These are phyloP conservation scores for Cladosporium sp. DNA, from an alignment of 2,329 filamentous ascomycete genomes.

Conservation along the genomic window DNA sequence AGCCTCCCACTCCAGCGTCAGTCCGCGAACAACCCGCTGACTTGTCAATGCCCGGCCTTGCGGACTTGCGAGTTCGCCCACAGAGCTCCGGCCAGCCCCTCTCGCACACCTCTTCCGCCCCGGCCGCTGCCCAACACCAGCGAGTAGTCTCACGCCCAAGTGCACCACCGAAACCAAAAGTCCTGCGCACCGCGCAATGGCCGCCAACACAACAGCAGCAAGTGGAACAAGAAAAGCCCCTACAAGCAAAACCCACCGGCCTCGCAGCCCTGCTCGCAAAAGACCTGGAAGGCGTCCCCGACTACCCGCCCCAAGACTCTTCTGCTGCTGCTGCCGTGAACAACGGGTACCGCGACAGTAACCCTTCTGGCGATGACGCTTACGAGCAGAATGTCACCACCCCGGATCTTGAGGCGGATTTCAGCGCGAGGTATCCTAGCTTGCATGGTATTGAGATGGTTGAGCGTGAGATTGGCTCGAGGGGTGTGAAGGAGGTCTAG, in stretches of 20 bases:
- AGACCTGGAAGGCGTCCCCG: conserved; percentile 34
- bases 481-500: conserved; percentile 11
- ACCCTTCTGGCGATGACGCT: neutral
- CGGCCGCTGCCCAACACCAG: conserved; percentile 9
- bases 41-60: conserved; percentile 1
- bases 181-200: conserved; percentile 42
- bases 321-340: neutral
- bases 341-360: neutral
- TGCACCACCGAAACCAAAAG: conserved; percentile 58
- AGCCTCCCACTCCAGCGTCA: neutral
- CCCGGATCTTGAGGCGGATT: conserved; percentile 51
- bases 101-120: conserved; percentile 7
- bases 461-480: conserved; percentile 44
- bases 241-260: conserved; percentile 19
- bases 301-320: conserved; percentile 23
- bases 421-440: conserved; percentile 82
- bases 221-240: neutral
- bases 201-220: conserved; percentile 12
- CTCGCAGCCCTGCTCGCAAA: conserved; percentile 34
- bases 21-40: conserved; percentile 2
- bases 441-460: conserved; percentile 82
- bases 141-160: conserved; percentile 41
- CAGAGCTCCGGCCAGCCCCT: conserved; percentile 6
- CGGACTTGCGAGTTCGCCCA: conserved; percentile 6
- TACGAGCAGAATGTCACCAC: neutral